Base-by-base conservation (phyloP, 495 filamentous ascomycete genomes). In the Talaromyces ruber region DNA sequence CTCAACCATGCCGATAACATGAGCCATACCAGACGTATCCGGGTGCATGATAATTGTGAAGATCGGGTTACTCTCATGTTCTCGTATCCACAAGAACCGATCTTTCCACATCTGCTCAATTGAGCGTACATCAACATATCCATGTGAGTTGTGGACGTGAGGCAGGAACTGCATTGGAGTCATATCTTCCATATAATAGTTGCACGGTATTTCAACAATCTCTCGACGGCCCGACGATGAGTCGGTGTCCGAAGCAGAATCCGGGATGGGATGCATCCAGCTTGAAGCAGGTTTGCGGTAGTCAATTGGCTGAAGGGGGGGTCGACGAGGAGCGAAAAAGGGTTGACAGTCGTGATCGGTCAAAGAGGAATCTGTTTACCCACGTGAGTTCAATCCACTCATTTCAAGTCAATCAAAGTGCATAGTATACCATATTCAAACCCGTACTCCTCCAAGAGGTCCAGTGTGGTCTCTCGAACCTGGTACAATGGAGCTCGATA, bases 401-500 rank as follows among this genome's bases (percentile, higher is more conserved):
- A 3, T 34, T 11, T 6, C 7, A 58, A 4, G 29, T 12, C 21
- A 21, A 6, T n/a, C 0, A 18, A 58, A 16, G 4, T 32, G n/a
- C 1, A 12, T 18, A 5, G 62, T 61, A 50, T 63, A 79, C 78
- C 77, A 63, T 85, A 86, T 65, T 82, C 66, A 65, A 87, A 86
- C 2, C 72, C 78, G 58, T 80, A 73, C 60, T 82, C 73, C 65
- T 86, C 80, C 3, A 87, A 69, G 3, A 85, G 70, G 21, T 77
- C 69, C 4, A 86, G 72, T 2, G 83, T 87, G 30, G 76, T 69
- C 61, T 84, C 82, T 32, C 80, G 72, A 18, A 86, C 65, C 59
- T 84, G 79, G 68, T 87, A 87, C 14, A 86, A 66, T 0, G 84
- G 84, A 12, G 84, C 84, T 25, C 84, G 74, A 67, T 82, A 87